A percentile compares a stretch with the other conserved stretches of the same genome.
Evolutionary conservation across 805 yeast species (phyloP).

Genomic region (Saccharomycopsis synnaedendra): DNA sequence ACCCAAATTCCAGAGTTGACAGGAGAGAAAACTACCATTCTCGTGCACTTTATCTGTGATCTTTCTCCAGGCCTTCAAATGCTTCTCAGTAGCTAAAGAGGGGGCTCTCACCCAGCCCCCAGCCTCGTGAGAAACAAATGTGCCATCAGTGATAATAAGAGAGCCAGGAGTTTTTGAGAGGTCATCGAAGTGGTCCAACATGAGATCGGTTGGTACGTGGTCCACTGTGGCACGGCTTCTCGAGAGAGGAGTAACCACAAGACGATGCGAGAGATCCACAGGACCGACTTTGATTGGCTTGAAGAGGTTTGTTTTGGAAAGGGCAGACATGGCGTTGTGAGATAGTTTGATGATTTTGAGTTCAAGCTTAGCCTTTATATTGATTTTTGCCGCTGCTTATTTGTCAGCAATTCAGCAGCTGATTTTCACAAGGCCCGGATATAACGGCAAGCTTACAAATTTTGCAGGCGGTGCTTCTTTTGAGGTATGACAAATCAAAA

Average conservation of each 20-base stretch:
- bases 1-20: constrained; percentile 47
- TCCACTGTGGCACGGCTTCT: constrained; percentile 29
- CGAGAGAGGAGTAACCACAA: constrained; percentile 43
- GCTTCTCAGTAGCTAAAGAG: constrained; percentile 37
- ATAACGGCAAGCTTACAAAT: no score
- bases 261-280: constrained; percentile 26
- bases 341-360: no score
- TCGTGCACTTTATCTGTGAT: constrained; percentile 39
- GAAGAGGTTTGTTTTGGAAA: constrained; percentile 16
- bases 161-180: constrained; percentile 48
- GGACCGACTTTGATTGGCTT: constrained; percentile 26
- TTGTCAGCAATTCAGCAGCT: no score
- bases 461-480: no score
- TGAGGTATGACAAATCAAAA: no score
- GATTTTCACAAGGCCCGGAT: no score
- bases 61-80: constrained; percentile 37
- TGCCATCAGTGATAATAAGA: constrained; percentile 49
- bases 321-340: no score
- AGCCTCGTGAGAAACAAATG: constrained; percentile 30
- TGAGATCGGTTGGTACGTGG: constrained; percentile 34
- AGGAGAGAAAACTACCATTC: constrained; percentile 32
- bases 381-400: no score
- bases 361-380: no score
- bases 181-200: constrained; percentile 42
- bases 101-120: constrained; percentile 36